Evolutionary conservation across 257 asterid species (phyloP).

Genomic region (Solanum sitiens): DNA sequence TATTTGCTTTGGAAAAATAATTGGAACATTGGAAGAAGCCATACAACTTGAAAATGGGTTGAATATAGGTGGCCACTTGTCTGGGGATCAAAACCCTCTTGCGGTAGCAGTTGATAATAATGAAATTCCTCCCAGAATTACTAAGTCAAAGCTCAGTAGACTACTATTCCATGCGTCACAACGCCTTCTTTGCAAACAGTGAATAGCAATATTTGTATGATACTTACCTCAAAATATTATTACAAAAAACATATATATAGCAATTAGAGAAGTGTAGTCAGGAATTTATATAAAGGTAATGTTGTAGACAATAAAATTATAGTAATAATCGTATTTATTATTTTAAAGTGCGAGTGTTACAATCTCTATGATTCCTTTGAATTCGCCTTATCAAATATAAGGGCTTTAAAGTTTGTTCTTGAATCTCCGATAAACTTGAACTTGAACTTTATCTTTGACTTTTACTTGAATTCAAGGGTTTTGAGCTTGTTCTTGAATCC

Average conservation of each 20-base stretch:
- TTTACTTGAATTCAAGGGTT: too few species aligned
- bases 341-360: accelerated
- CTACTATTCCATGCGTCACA: constrained; percentile 2
- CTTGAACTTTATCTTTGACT: too few species aligned
- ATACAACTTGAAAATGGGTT: constrained; percentile 9
- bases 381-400: too few species aligned
- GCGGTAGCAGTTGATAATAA: neutral
- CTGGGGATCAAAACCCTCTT: neutral
- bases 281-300: neutral
- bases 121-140: neutral
- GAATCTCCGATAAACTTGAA: too few species aligned
- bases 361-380: too few species aligned
- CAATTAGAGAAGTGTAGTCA: neutral
- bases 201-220: neutral
- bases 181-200: constrained; percentile 4
- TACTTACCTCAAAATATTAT: neutral
- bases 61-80: constrained; percentile 9
- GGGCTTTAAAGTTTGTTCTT: too few species aligned
- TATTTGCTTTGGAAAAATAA: constrained; percentile 10
- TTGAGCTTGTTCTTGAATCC: too few species aligned
- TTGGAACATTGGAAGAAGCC: constrained; percentile 12
- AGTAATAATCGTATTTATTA: too few species aligned
- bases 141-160: constrained; percentile 7
- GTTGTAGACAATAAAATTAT: too few species aligned
- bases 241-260: neutral